Percentiles rank a stretch among this genome's conserved stretches.
Conservation (phyloP, 768 basidiomycete genomes). For the Infundibulicybe gibba region DNA sequence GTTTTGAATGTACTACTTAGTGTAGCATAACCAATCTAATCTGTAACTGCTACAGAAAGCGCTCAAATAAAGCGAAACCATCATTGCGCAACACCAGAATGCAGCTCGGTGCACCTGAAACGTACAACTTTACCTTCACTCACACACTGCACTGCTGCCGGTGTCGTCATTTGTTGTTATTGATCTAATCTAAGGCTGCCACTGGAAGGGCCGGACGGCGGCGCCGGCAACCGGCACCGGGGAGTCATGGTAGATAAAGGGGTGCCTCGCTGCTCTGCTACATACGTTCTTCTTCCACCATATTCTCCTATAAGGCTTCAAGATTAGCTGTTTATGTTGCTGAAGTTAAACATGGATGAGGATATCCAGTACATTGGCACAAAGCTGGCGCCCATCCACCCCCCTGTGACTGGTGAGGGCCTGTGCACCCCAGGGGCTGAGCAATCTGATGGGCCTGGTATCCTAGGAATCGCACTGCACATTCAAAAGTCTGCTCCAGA, state of each 20-base stretch:
- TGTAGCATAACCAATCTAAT: too few relatives aligned
- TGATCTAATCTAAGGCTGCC: not conserved
- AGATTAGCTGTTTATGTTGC: not conserved
- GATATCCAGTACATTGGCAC: conserved; percentile 60
- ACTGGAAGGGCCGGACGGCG: not conserved
- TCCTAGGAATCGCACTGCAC: conserved; percentile 54
- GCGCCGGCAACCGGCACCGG: not conserved
- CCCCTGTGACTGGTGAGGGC: conserved; percentile 38
- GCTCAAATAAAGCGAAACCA: too few relatives aligned
- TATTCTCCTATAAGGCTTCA: conserved; percentile 5
- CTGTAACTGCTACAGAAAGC: too few relatives aligned
- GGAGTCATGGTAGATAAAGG: not conserved
- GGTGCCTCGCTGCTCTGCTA: not conserved
- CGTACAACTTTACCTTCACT: too few relatives aligned
- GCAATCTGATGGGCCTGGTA: conserved; percentile 12
- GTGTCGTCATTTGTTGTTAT: not conserved
- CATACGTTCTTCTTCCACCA: conserved; percentile 7
- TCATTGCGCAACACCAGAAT: too few relatives aligned
- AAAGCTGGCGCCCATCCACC: conserved; percentile 24
- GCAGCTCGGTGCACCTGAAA: too few relatives aligned
- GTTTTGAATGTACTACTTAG: too few relatives aligned
- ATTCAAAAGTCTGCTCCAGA: conserved; percentile 49
- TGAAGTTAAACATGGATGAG: conserved; percentile 41
- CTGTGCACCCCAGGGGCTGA: conserved; percentile 13
- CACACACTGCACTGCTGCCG: not conserved